Conservation (phyloP, 1,139 yeast species). For the Candida freyschussii region DNA sequence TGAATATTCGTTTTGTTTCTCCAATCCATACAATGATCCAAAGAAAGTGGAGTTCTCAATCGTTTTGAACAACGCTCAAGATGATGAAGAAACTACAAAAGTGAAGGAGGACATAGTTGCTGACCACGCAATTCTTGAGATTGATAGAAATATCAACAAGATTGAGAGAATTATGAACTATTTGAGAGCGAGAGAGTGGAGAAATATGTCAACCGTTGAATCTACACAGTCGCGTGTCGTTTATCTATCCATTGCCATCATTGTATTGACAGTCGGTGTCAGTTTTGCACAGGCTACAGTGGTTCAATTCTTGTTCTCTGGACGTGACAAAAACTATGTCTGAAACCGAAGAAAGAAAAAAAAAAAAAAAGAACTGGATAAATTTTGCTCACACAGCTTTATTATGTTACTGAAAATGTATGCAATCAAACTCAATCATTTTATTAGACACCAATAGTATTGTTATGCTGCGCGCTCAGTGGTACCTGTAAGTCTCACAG, state of each 20-base stretch:
- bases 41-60: conserved; percentile 64
- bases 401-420: too few species aligned
- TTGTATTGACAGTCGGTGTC: conserved; percentile 60
- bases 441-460: too few species aligned
- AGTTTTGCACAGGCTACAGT: conserved; percentile 58
- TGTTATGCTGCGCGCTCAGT: conserved; percentile 64
- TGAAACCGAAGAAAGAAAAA: conserved; percentile 13
- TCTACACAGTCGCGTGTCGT: conserved; percentile 62
- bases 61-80: conserved; percentile 45
- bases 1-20: conserved; percentile 63
- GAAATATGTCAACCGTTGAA: conserved; percentile 67
- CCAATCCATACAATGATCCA: conserved; percentile 59
- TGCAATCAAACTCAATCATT: too few species aligned
- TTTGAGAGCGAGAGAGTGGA: conserved; percentile 67
- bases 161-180: conserved; percentile 56
- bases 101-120: conserved; percentile 51
- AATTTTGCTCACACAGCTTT: too few species aligned
- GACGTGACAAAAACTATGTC: conserved; percentile 36
- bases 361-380: not conserved
- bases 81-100: conserved; percentile 46
- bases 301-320: conserved; percentile 43
- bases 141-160: conserved; percentile 55
- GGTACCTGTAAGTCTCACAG: conserved; percentile 91
- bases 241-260: conserved; percentile 57
- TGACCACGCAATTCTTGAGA: conserved; percentile 51